Evolutionary conservation across 73 alveolate genomes (phyloP), one percentile per base, ranked within the genome.

Genomic region (Tetrahymena thermophila): DNA sequence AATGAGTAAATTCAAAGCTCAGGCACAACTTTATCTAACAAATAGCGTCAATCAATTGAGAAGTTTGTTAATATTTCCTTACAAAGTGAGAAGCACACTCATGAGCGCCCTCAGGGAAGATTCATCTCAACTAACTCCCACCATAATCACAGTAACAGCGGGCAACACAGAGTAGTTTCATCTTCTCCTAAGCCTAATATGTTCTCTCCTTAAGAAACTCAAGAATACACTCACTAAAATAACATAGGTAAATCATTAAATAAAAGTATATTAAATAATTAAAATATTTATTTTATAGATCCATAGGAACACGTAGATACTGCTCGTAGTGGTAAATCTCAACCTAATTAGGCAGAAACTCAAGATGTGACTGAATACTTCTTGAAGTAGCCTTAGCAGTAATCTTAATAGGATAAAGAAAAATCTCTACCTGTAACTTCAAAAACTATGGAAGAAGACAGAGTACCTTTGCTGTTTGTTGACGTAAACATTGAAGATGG

Each of bases 401-500:
- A 71, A 21, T 42, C 89, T 71, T 71, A 17, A 71, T 11, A n/a
- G 37, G 89, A 71, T 2, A 71, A 71, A n/a, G 89, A 71, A n/a
- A 71, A 71, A n/a, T 31, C 35, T n/a, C 25, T 31, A 28, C 89
- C 89, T 71, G 31, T 31, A 3, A 71, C 89, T 21, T 71, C 89
- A 23, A 71, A 71, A 25, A 71, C 89, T 71, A 71, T 71, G 89
- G 89, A 71, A 71, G 89, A 71, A 71, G 96, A 96, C 84, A 94
- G 93, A 56, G 95, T 97, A 23, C 99, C 99, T 25, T 84, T 98
- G 89, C 97, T 98, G 35, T 98, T 96, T 96, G 99, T 99, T 10
- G 99, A 99, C 96, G 99, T 99, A 40, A 99, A 99, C 94, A 96
- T 98, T 34, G 99, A 99, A 34, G 98, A 98, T 95, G 99, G 98